phyloP scores from a whole-genome alignment of 225 moss, liverwort and hornwort species.

The Neckera pumila region DNA sequence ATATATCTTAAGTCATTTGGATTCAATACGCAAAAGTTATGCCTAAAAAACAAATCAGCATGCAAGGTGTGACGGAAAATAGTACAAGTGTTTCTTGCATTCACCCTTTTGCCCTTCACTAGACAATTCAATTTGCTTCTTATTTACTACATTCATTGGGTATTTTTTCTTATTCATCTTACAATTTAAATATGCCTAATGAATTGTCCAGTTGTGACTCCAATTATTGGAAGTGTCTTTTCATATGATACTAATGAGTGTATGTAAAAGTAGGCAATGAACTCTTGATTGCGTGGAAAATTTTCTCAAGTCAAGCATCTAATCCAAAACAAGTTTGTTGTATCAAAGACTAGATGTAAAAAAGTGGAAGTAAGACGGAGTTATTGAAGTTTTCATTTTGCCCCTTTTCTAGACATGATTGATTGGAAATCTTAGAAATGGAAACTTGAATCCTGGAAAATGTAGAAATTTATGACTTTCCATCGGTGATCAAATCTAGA shows the following conservation, averaged over 20 bases:
- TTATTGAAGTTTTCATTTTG: not conserved
- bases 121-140: rapidly evolving
- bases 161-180: not conserved
- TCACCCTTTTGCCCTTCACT: rapidly evolving
- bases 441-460: rapidly evolving
- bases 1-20: too few relatives aligned
- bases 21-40: too few relatives aligned
- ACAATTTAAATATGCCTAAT: not conserved
- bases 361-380: rapidly evolving
- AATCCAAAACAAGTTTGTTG: not conserved
- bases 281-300: rapidly evolving
- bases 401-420: not conserved
- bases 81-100: too few relatives aligned
- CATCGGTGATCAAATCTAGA: too few relatives aligned
- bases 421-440: not conserved
- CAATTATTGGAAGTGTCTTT: not conserved
- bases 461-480: too few relatives aligned
- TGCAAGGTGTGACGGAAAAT: too few relatives aligned
- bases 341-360: not conserved
- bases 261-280: not conserved
- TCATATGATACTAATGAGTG: not conserved
- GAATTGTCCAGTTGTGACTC: rapidly evolving
- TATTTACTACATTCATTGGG: not conserved
- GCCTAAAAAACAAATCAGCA: too few relatives aligned
- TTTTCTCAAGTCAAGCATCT: rapidly evolving